Base-by-base conservation (phyloP, 352 stramenopile species). In the Pythium diclinum region DNA sequence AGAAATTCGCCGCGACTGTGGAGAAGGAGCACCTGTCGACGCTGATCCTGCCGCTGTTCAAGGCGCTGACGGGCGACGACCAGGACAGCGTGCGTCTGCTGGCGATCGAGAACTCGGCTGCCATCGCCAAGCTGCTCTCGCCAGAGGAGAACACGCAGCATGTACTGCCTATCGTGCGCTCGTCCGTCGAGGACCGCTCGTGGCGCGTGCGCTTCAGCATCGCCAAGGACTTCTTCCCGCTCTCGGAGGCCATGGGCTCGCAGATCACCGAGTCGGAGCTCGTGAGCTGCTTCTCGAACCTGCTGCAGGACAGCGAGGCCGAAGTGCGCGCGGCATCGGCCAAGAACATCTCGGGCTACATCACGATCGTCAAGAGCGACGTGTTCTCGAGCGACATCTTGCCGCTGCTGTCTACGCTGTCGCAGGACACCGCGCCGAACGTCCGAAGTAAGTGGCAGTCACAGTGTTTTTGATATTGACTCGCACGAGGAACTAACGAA, bases 201-300 rank as follows among this genome's bases (percentile, higher is more conserved):
- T 97, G 94, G 94, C 83, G 93, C 67, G 93, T 98, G 38, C 89
- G 94, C 56, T 94, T 98, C 67, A 97, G 94, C 75, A 87, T 98
- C 55, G 88, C 93, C 17, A 98, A 98, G 76, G 77, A 92, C 36
- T 98, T 98, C 69, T 94, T 89, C 49, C 87, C 87, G 74, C 79
- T 94, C 8, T 91, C 85, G 36, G 75, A 85, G 48, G 82, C 86
- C 23, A 95, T 93, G 75, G 85, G 81, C 59, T 71, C 63, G 44
- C 82, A 92, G 70, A 91, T 90, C 65, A 87, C 78, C 36, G 88
- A 97, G 75, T 83, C 76, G 47, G 88, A 97, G 68, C 77, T 98
- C 25, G 87, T 98, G 36, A 75, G 81, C 55, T 96, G 90, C 72
- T 98, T 97, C 70, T 87, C 85, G 44, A 88, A 90, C 53, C 75